phyloP scores from a whole-genome alignment of 2,329 filamentous ascomycete genomes.

The Acarospora socialis region DNA sequence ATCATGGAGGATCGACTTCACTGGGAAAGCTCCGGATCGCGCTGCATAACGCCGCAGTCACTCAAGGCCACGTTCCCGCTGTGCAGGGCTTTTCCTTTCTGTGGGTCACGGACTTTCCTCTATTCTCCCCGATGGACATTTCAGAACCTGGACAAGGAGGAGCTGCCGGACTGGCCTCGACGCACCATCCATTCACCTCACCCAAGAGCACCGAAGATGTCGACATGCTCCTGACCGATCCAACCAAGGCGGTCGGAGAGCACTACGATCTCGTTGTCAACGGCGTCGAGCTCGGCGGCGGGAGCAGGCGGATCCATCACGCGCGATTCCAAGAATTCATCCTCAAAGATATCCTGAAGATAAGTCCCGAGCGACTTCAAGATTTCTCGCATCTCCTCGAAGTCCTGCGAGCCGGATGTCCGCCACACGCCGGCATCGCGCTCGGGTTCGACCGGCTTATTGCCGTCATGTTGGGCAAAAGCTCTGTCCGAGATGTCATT shows the following conservation, averaged over 20 bases:
- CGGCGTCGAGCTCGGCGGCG: slow-evolving; percentile 84
- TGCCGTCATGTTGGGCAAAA: slow-evolving; percentile 60
- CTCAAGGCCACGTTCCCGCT: slow-evolving; percentile 37
- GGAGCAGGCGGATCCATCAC: slow-evolving; percentile 81
- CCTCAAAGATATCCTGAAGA: slow-evolving; percentile 68
- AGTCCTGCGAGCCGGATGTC: slow-evolving; percentile 72
- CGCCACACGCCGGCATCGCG: slow-evolving; percentile 86
- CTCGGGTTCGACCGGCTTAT: slow-evolving; percentile 81
- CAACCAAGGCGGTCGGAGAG: slow-evolving; percentile 60
- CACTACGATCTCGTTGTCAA: slow-evolving; percentile 96
- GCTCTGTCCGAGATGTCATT: slow-evolving; percentile 82
- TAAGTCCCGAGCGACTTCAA: slow-evolving; percentile 54
- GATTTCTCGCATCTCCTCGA: slow-evolving; percentile 78
- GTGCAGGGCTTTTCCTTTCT: slow-evolving; percentile 48
- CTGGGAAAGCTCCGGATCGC: slow-evolving; percentile 60
- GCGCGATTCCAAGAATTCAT: slow-evolving; percentile 71
- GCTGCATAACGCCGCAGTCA: slow-evolving; percentile 54
- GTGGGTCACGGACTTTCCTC: slow-evolving; percentile 83
- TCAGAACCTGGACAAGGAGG: slow-evolving; percentile 69
- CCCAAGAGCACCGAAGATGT: slow-evolving; percentile 60
- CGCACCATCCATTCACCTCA: slow-evolving; percentile 92
- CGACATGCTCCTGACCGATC: slow-evolving; percentile 56
- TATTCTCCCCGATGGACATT: slow-evolving; percentile 63
- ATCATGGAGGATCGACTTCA: slow-evolving; percentile 56
- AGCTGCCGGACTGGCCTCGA: slow-evolving; percentile 63